These are phyloP conservation scores for Russula lepida DNA, from an alignment of 768 basidiomycete genomes.

Conservation along the genomic window DNA sequence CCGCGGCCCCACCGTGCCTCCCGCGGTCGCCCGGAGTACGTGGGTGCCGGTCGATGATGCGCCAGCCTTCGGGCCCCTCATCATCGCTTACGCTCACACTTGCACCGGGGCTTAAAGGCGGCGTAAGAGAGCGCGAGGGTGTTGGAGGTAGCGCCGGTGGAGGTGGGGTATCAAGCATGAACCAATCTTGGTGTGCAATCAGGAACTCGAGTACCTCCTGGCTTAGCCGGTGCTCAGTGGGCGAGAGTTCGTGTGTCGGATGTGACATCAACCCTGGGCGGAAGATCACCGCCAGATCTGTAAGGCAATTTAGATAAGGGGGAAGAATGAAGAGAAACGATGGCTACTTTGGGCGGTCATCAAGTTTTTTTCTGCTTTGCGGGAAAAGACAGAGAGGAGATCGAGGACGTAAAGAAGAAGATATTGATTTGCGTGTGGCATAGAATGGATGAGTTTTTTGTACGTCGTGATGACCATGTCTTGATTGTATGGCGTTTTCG, in stretches of 20 bases:
- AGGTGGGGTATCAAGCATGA: slow-evolving; percentile 80
- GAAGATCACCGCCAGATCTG: slow-evolving; percentile 95
- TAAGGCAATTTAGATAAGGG: neutral
- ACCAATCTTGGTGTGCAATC: slow-evolving; percentile 94
- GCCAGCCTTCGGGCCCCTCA: slow-evolving; percentile 32
- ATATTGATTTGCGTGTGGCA: slow-evolving; percentile 89
- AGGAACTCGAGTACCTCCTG: slow-evolving; percentile 92
- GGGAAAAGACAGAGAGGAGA: slow-evolving; percentile 88
- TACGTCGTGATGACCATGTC: slow-evolving; percentile 71
- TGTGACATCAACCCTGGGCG: slow-evolving; percentile 91
- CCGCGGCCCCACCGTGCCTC: slow-evolving; percentile 30
- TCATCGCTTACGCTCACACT: slow-evolving; percentile 27
- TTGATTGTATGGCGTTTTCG: slow-evolving; percentile 57
- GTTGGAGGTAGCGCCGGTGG: slow-evolving; percentile 36
- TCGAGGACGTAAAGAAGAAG: slow-evolving; percentile 97
- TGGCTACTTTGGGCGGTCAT: slow-evolving; percentile 91
- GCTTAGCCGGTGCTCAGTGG: slow-evolving; percentile 77
- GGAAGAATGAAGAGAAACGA: too few relatives aligned
- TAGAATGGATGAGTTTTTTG: slow-evolving; percentile 71
- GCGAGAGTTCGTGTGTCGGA: slow-evolving; percentile 77
- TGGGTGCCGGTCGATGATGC: slow-evolving; percentile 22
- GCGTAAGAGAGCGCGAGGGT: slow-evolving; percentile 13
- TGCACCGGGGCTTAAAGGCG: slow-evolving; percentile 18
- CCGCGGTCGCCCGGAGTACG: neutral
- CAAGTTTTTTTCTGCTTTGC: slow-evolving; percentile 83